Conservation (phyloP, 768 basidiomycete species). For the Leccinum obscurum region DNA sequence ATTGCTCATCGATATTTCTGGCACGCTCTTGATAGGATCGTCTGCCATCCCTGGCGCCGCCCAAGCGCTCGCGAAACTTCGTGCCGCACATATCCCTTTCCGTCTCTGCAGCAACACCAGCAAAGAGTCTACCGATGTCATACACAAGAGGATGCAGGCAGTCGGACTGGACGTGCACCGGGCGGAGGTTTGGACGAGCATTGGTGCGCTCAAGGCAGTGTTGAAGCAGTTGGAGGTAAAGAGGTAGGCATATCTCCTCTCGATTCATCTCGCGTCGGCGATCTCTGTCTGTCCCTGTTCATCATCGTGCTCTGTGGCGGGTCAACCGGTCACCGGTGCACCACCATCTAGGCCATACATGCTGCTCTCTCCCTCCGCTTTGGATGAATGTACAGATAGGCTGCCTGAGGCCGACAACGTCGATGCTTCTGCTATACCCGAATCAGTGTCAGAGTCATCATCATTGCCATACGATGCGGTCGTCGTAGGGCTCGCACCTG, state of each 20-base stretch:
- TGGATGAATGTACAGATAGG: slow-evolving; percentile 39
- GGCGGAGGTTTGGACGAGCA: slow-evolving; percentile 61
- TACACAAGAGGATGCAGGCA: slow-evolving; percentile 42
- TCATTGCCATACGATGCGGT: slow-evolving; percentile 49
- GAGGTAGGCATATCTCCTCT: slow-evolving; percentile 31
- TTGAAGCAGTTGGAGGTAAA: slow-evolving; percentile 42
- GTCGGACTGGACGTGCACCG: slow-evolving; percentile 51
- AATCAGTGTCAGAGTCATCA: not conserved
- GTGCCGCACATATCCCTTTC: slow-evolving; percentile 40
- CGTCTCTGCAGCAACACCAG: slow-evolving; percentile 69
- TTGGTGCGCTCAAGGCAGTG: slow-evolving; percentile 53
- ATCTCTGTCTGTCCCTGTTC: not conserved
- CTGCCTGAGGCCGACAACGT: not conserved
- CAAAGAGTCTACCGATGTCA: slow-evolving; percentile 53
- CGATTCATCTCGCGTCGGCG: not conserved
- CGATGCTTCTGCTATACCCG: not conserved
- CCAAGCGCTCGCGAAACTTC: slow-evolving; percentile 28
- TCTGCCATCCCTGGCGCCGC: slow-evolving; percentile 48
- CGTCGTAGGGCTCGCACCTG: slow-evolving; percentile 64
- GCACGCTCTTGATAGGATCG: slow-evolving; percentile 59
- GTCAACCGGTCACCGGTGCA: no score
- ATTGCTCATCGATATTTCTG: slow-evolving; percentile 66
- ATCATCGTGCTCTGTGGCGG: no score
- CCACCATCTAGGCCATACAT: slow-evolving; percentile 45
- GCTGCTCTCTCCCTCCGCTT: slow-evolving; percentile 52